phyloP scores from a whole-genome alignment of 805 yeast genomes.

The Priceomyces haplophilus region DNA sequence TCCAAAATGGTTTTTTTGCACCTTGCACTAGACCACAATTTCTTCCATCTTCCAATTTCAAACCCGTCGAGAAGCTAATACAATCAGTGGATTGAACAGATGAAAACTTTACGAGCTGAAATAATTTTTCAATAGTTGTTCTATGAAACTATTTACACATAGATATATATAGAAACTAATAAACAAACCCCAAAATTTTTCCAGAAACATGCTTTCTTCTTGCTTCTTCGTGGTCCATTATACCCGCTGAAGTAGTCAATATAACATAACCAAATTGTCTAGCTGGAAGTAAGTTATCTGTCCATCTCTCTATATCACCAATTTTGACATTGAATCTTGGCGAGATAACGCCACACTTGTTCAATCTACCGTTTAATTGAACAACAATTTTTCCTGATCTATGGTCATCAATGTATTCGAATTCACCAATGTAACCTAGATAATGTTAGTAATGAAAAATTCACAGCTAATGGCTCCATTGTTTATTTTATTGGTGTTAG shows the following conservation, averaged over 20 bases:
- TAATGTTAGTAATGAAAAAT: slow-evolving; percentile 19
- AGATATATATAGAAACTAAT: slow-evolving; percentile 44
- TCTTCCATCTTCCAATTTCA: no score
- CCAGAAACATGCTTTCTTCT: slow-evolving; percentile 99
- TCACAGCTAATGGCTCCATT: not conserved
- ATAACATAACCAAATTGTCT: slow-evolving; percentile 98
- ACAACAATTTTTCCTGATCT: slow-evolving; percentile 97
- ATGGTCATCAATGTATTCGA: slow-evolving; percentile 98
- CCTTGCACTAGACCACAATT: no score
- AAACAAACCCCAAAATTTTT: slow-evolving; percentile 96
- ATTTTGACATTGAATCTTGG: slow-evolving; percentile 98
- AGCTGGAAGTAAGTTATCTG: slow-evolving; percentile 96
- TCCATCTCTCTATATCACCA: slow-evolving; percentile 96
- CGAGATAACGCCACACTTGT: slow-evolving; percentile 98
- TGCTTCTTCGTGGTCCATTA: slow-evolving; percentile 99
- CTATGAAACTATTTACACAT: not conserved
- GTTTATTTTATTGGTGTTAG: not conserved
- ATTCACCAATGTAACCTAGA: slow-evolving; percentile 89
- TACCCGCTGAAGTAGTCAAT: slow-evolving; percentile 98
- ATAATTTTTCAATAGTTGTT: no score
- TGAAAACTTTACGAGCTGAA: no score
- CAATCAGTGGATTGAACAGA: no score
- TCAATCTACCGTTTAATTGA: slow-evolving; percentile 95
- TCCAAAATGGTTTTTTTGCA: no score
- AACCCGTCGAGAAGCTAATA: no score